Conservation (phyloP, 2,329 filamentous ascomycete species). For the Cylindrodendrum hubeiense region DNA sequence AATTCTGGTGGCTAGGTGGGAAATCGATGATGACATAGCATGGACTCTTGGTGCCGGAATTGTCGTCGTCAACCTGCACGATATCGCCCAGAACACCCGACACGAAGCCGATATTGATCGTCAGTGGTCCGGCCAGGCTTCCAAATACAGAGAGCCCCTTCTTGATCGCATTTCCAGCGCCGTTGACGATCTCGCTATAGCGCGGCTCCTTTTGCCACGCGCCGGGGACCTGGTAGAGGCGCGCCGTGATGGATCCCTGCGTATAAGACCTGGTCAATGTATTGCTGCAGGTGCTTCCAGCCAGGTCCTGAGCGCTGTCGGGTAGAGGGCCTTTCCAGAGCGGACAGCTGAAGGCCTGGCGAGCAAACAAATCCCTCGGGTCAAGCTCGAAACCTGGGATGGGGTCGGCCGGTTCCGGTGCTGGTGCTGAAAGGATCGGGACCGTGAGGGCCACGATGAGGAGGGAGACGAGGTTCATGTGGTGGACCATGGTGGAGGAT, state of each 20-base stretch:
- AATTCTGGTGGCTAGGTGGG: constrained; percentile 5
- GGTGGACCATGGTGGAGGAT: neutral
- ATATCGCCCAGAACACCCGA: constrained; percentile 24
- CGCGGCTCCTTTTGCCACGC: constrained; percentile 15
- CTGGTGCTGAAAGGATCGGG: neutral
- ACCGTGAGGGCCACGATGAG: neutral
- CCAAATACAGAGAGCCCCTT: constrained; percentile 20
- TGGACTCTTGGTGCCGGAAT: constrained; percentile 17
- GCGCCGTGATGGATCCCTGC: constrained; percentile 18
- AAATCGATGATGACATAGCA: constrained; percentile 28
- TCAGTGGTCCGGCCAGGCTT: constrained; percentile 16
- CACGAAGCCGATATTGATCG: constrained; percentile 27
- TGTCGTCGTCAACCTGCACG: constrained; percentile 28
- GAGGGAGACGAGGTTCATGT: neutral
- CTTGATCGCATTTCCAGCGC: constrained; percentile 24
- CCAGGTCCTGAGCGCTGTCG: constrained; percentile 22
- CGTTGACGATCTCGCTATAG: constrained; percentile 28
- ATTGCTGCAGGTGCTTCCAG: constrained; percentile 17
- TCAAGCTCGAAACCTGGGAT: constrained; percentile 3
- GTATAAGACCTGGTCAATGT: constrained; percentile 10
- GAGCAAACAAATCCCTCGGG: neutral
- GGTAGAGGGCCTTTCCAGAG: constrained; percentile 27
- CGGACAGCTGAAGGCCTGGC: constrained; percentile 19
- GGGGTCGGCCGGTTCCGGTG: neutral
- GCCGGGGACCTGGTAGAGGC: constrained; percentile 29